These are phyloP conservation scores for Geotrichum carabidarum DNA, from an alignment of 1,139 yeast species.

Conservation along the genomic window DNA sequence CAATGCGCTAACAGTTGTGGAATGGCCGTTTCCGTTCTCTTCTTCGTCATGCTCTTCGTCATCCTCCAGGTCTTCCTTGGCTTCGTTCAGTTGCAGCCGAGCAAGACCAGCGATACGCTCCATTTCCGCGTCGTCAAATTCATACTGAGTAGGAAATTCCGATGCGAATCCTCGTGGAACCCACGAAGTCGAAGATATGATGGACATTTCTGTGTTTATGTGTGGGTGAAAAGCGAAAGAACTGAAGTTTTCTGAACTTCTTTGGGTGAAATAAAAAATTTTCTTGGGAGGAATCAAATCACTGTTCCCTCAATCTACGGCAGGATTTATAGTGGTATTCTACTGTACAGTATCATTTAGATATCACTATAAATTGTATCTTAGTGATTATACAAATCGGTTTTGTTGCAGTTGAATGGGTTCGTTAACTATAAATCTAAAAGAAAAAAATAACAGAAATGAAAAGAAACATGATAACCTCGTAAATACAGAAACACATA, in stretches of 20 bases:
- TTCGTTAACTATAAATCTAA: neutral
- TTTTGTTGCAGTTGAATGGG: conserved; percentile 16
- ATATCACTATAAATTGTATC: neutral
- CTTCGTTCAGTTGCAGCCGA: conserved; percentile 71
- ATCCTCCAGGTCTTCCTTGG: conserved; percentile 54
- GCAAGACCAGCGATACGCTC: conserved; percentile 85
- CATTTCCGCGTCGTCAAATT: conserved; percentile 86
- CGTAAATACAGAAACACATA: conserved; percentile 3
- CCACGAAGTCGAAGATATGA: conserved; percentile 94
- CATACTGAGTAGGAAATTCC: conserved; percentile 86
- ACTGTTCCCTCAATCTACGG: neutral
- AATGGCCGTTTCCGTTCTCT: conserved; percentile 18
- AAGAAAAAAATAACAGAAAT: conserved; percentile 1
- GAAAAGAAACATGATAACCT: conserved; percentile 5
- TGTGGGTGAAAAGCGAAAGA: neutral
- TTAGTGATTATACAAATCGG: neutral
- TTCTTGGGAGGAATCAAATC: conserved; percentile 2
- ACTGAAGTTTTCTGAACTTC: neutral
- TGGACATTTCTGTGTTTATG: conserved; percentile 32
- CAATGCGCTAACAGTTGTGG: conserved; percentile 13
- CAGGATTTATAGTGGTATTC: neutral
- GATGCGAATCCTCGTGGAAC: conserved; percentile 95
- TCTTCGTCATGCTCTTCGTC: conserved; percentile 33
- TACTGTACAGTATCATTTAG: neutral
- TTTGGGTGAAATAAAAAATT: neutral